Conservation (phyloP, 2,329 filamentous ascomycete species). For the Clonostachys rhizophaga region DNA sequence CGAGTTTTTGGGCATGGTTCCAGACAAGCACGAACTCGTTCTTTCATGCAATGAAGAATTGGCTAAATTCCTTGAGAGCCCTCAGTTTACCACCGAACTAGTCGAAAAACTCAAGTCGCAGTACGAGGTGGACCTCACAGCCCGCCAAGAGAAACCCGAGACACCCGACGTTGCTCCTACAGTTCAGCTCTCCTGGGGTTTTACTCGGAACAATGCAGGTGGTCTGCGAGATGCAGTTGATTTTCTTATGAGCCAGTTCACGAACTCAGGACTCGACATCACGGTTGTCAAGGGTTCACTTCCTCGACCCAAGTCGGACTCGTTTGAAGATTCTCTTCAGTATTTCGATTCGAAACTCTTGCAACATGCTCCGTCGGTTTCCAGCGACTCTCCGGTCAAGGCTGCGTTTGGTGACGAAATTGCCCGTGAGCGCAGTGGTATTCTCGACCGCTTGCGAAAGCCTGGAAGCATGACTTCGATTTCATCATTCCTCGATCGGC, state of each 20-base stretch:
- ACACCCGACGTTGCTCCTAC: conserved; percentile 54
- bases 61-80: conserved; percentile 75
- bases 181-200: conserved; percentile 67
- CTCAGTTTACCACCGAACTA: conserved; percentile 76
- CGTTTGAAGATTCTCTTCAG: conserved; percentile 93
- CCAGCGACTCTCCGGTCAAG: conserved; percentile 85
- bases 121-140: conserved; percentile 83
- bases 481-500: conserved; percentile 90
- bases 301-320: conserved; percentile 96
- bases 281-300: conserved; percentile 90
- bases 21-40: conserved; percentile 88
- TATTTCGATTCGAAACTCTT: conserved; percentile 97
- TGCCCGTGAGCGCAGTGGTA: conserved; percentile 71
- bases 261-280: conserved; percentile 83
- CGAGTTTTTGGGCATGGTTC: conserved; percentile 95
- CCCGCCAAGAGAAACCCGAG: conserved; percentile 60
- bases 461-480: conserved; percentile 92
- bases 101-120: conserved; percentile 82
- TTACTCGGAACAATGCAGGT: conserved; percentile 95
- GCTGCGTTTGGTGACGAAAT: conserved; percentile 78
- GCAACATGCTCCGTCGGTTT: conserved; percentile 76
- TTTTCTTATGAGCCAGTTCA: conserved; percentile 80
- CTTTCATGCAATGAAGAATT: conserved; percentile 73
- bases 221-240: conserved; percentile 95
- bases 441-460: conserved; percentile 92